A percentile compares a stretch with the other conserved stretches of the same genome.
Evolutionary conservation across 2,329 filamentous ascomycete species (phyloP).

Genomic region (Penicillium sp.): DNA sequence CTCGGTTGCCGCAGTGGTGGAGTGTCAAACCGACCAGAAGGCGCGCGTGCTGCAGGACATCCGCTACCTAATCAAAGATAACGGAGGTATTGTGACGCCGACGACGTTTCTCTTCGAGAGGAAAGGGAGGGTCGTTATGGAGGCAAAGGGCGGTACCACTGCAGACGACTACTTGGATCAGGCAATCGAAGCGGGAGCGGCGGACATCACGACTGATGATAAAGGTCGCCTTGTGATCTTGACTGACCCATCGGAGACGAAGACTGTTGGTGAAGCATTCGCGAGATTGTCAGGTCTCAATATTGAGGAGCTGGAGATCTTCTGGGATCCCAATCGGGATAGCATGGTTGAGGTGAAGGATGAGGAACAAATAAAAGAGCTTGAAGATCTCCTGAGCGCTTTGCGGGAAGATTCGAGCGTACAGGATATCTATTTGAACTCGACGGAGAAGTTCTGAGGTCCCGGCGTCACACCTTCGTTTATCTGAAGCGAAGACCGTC

Average conservation of each 20-base stretch:
- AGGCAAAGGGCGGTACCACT: conserved; percentile 53
- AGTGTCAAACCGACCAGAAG: conserved; percentile 81
- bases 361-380: conserved; percentile 51
- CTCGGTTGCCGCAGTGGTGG: conserved; percentile 71
- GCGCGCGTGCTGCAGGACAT: conserved; percentile 69
- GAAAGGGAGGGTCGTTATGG: conserved; percentile 70
- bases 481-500: neutral
- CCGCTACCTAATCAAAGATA: conserved; percentile 65
- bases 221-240: conserved; percentile 69
- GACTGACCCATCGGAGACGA: conserved; percentile 64
- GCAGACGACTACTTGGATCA: conserved; percentile 72
- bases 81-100: conserved; percentile 66
- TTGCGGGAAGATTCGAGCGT: conserved; percentile 66
- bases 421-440: conserved; percentile 75
- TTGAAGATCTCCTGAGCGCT: conserved; percentile 56
- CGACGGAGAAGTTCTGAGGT: conserved; percentile 27
- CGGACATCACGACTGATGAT: conserved; percentile 52
- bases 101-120: conserved; percentile 82
- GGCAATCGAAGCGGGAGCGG: conserved; percentile 78
- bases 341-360: conserved; percentile 64
- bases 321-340: conserved; percentile 81
- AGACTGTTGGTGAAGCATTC: conserved; percentile 61
- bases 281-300: conserved; percentile 61
- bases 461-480: neutral
- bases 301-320: conserved; percentile 71